Percentiles rank a stretch among this genome's conserved stretches.
Conservation (phyloP, 2,329 filamentous ascomycete species). For the Cladophialophora bantiana region DNA sequence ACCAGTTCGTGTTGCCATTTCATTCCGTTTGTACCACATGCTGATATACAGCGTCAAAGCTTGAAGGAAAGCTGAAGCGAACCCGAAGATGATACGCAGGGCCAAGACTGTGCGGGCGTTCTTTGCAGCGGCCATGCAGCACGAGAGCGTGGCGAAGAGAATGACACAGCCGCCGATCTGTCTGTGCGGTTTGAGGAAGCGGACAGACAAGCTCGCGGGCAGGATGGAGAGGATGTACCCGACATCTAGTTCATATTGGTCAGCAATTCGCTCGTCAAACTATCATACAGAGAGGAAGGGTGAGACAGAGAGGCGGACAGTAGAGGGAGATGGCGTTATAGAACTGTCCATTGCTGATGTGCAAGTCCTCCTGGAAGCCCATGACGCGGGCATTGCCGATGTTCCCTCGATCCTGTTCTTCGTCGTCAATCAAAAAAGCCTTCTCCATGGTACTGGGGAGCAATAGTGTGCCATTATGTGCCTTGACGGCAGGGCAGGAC, state of each 20-base stretch:
- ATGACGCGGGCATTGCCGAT: constrained; percentile 18
- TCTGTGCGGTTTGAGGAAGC: background rate
- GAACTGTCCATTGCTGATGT: constrained; percentile 12
- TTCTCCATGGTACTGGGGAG: too few relatives aligned
- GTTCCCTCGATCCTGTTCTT: constrained; percentile 13
- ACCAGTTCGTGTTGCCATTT: constrained; percentile 25
- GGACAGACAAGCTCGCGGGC: constrained; percentile 8
- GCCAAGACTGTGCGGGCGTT: constrained; percentile 24
- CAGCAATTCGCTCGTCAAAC: background rate
- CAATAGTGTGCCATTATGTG: too few relatives aligned
- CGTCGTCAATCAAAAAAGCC: background rate
- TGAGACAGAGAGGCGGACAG: constrained; percentile 5
- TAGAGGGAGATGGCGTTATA: constrained; percentile 14
- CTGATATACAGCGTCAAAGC: constrained; percentile 16
- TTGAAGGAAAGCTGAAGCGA: constrained; percentile 24
- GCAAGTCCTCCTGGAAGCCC: constrained; percentile 10
- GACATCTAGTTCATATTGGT: constrained; percentile 3
- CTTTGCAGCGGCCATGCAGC: constrained; percentile 16
- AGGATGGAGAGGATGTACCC: constrained; percentile 18
- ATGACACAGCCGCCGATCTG: background rate
- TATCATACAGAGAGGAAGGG: background rate
- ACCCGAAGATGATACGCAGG: constrained; percentile 25
- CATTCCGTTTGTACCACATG: constrained; percentile 27
- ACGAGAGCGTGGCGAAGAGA: constrained; percentile 4
- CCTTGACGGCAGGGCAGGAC: too few relatives aligned